Conservation (phyloP, 257 asterid species). For the Craterostigma plantagineum region DNA sequence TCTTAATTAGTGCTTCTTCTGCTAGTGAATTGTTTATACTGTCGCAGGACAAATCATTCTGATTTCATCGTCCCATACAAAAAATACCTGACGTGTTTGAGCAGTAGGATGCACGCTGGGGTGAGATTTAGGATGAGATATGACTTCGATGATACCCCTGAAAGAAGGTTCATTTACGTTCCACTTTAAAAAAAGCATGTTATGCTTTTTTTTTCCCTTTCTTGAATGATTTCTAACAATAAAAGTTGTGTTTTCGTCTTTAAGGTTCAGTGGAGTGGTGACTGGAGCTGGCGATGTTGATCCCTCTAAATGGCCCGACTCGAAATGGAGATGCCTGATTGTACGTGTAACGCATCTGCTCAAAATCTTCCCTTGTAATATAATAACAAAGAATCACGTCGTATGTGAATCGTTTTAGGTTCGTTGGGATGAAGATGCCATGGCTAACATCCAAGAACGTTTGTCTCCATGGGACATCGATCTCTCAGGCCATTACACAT, state of each 20-base stretch:
- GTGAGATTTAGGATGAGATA: slow-evolving; percentile 71
- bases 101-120: slow-evolving; percentile 32
- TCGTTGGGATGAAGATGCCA: slow-evolving; percentile 79
- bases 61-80: slow-evolving; percentile 64
- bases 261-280: slow-evolving; percentile 86
- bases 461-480: slow-evolving; percentile 98
- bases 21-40: not conserved
- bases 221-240: not conserved
- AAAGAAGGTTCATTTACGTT: slow-evolving; percentile 41
- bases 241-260: slow-evolving; percentile 1
- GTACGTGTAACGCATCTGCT: slow-evolving; percentile 8
- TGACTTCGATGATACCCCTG: slow-evolving; percentile 86
- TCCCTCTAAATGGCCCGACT: slow-evolving; percentile 70
- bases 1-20: too few species aligned
- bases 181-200: not conserved
- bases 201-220: not conserved
- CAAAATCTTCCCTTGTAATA: not conserved
- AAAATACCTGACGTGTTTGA: slow-evolving; percentile 33
- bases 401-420: slow-evolving; percentile 30
- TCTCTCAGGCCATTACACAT: slow-evolving; percentile 60
- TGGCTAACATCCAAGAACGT: slow-evolving; percentile 64
- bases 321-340: slow-evolving; percentile 94
- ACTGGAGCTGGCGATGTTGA: slow-evolving; percentile 67
- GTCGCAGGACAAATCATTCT: slow-evolving; percentile 15
- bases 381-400: not conserved